A percentile compares a stretch with the other conserved stretches of the same genome.
Conservation (phyloP, 2,329 filamentous ascomycete genomes). For the Aspergillus cejpii region DNA sequence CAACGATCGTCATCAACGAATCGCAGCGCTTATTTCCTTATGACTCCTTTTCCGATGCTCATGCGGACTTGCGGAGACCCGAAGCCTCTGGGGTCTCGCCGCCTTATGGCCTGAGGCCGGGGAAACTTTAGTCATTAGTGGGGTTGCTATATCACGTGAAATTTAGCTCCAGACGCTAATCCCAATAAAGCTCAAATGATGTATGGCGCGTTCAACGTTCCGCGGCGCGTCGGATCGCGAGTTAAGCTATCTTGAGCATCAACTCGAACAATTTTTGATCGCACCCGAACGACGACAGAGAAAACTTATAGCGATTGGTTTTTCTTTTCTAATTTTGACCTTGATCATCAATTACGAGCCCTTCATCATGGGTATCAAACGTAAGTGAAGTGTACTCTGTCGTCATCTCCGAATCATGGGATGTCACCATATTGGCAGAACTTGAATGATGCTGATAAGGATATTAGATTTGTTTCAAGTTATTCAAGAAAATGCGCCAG, state of each 20-base stretch:
- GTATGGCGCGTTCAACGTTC: conserved; percentile 14
- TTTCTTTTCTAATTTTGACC: not conserved
- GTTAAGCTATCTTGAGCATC: not conserved
- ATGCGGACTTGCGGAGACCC: not conserved
- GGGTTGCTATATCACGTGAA: conserved; percentile 18
- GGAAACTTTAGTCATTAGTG: not conserved
- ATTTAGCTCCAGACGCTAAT: conserved; percentile 3
- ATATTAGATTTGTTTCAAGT: conserved; percentile 62
- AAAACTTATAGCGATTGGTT: not conserved
- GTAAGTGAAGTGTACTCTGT: conserved; percentile 28
- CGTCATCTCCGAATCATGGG: conserved; percentile 28
- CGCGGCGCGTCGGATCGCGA: conserved; percentile 13
- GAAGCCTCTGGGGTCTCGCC: not conserved
- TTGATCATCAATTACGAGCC: not conserved
- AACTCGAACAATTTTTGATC: not conserved
- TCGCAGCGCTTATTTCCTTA: not conserved
- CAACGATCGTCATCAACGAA: not conserved
- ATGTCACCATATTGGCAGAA: conserved; percentile 52
- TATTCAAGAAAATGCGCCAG: conserved; percentile 88
- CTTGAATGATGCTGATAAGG: conserved; percentile 11
- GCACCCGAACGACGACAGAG: not conserved
- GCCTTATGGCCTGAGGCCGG: conserved; percentile 1
- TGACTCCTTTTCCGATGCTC: not conserved
- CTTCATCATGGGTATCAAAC: conserved; percentile 47
- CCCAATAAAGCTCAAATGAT: conserved; percentile 17